Conservation (phyloP, 192 early-diverging fungal species). For the Coemansia javaensis region DNA sequence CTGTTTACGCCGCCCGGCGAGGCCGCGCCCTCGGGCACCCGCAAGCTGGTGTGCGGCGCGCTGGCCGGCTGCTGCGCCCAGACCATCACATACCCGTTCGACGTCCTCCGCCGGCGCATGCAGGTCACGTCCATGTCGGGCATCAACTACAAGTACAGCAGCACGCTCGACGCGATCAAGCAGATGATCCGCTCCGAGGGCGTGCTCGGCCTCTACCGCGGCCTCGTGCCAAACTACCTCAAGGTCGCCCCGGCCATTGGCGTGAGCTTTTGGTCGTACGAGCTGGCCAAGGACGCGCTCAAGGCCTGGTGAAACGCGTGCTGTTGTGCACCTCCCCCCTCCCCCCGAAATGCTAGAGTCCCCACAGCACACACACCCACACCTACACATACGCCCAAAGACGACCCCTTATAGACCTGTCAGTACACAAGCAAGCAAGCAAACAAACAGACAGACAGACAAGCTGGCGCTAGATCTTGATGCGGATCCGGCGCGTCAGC, state of each 20-base stretch:
- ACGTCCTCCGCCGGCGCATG: constrained; percentile 73
- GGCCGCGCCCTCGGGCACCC: constrained; percentile 54
- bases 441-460: no score
- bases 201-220: constrained; percentile 65
- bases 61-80: constrained; percentile 75
- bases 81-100: constrained; percentile 76
- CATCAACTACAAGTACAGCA: constrained; percentile 65
- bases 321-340: not conserved
- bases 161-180: constrained; percentile 65
- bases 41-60: constrained; percentile 69
- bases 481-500: constrained; percentile 19
- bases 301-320: constrained; percentile 52
- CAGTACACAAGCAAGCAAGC: no score
- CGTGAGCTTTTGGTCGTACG: constrained; percentile 79
- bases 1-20: constrained; percentile 61
- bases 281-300: constrained; percentile 67
- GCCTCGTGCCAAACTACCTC: constrained; percentile 76
- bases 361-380: no score
- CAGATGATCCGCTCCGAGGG: constrained; percentile 67
- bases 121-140: constrained; percentile 71
- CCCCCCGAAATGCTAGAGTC: not conserved
- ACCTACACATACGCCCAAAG: no score
- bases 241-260: constrained; percentile 83
- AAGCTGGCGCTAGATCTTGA: constrained; percentile 7
- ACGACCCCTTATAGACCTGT: no score